Conservation (phyloP, 495 filamentous ascomycete genomes). For the Aspergillus cavernicola region DNA sequence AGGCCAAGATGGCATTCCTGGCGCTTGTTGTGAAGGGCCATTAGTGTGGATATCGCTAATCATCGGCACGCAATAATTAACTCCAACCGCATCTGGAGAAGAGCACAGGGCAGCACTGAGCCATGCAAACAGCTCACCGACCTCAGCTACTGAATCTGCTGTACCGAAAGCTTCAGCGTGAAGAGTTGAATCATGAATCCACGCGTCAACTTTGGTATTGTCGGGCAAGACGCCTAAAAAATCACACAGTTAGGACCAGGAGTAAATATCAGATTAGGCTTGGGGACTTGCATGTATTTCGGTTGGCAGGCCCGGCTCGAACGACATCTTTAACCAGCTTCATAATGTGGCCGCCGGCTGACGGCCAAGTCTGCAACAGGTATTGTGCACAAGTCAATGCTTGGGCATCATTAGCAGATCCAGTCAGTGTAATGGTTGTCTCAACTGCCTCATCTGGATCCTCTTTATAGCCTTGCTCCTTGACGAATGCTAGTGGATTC, state of each 20-base stretch:
- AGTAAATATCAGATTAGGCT: too few species aligned
- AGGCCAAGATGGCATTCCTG: neutral
- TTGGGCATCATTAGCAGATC: constrained; percentile 24
- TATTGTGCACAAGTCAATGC: constrained; percentile 27
- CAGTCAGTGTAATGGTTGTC: constrained; percentile 25
- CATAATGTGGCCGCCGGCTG: too few species aligned
- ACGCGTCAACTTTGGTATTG: too few species aligned
- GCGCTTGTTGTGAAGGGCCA: neutral
- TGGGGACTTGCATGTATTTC: too few species aligned
- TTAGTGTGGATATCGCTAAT: neutral
- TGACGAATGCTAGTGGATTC: constrained; percentile 24
- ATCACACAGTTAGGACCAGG: too few species aligned
- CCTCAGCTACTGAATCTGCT: constrained; percentile 12
- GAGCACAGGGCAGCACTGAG: constrained; percentile 17
- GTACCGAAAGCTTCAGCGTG: constrained; percentile 5
- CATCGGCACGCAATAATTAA: too few species aligned
- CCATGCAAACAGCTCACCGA: constrained; percentile 22
- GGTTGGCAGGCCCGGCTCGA: too few species aligned
- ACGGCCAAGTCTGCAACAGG: constrained; percentile 33
- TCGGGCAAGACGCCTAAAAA: too few species aligned
- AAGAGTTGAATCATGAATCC: too few species aligned
- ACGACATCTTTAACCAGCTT: too few species aligned
- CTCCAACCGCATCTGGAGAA: constrained; percentile 5
- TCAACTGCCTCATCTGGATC: neutral
- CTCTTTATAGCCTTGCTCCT: constrained; percentile 18